A percentile compares a stretch with the other conserved stretches of the same genome.
Conservation (phyloP, 2,329 filamentous ascomycete species). For the Tolypocladium tundrense region DNA sequence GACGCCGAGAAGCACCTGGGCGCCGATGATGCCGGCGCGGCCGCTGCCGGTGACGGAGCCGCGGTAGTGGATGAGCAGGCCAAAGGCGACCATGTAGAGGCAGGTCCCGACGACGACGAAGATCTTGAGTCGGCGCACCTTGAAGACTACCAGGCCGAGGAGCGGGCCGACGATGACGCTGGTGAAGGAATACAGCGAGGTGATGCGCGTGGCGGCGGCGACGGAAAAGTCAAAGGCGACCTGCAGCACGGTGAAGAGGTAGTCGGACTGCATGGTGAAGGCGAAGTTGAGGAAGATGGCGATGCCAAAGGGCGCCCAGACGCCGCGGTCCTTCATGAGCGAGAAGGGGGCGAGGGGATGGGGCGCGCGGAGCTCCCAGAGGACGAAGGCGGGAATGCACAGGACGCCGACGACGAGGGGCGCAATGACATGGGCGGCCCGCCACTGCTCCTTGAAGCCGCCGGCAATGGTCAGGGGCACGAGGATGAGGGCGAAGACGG, state of each 20-base stretch:
- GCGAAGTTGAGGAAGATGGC: slow-evolving; percentile 36
- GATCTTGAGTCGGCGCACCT: slow-evolving; percentile 41
- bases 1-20: slow-evolving; percentile 45
- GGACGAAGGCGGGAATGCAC: slow-evolving; percentile 36
- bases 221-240: slow-evolving; percentile 48
- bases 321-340: slow-evolving; percentile 45
- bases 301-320: slow-evolving; percentile 50
- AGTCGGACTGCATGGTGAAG: slow-evolving; percentile 49
- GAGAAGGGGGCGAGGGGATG: slow-evolving; percentile 46
- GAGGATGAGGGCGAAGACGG: slow-evolving; percentile 35
- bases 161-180: slow-evolving; percentile 44
- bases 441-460: slow-evolving; percentile 36
- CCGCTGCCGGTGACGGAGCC: slow-evolving; percentile 30
- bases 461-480: slow-evolving; percentile 45
- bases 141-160: slow-evolving; percentile 40
- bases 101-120: slow-evolving; percentile 47
- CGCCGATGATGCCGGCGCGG: slow-evolving; percentile 43
- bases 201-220: slow-evolving; percentile 43
- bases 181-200: slow-evolving; percentile 41
- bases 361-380: slow-evolving; percentile 42
- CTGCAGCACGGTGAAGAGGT: slow-evolving; percentile 46
- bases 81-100: slow-evolving; percentile 47
- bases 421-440: slow-evolving; percentile 36
- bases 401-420: slow-evolving; percentile 41
- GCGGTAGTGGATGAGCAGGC: slow-evolving; percentile 43